Percentiles rank a stretch among this genome's conserved stretches.
These are phyloP conservation scores for Talaromyces marneffei DNA, from an alignment of 2,329 filamentous ascomycete genomes.

Conservation along the genomic window DNA sequence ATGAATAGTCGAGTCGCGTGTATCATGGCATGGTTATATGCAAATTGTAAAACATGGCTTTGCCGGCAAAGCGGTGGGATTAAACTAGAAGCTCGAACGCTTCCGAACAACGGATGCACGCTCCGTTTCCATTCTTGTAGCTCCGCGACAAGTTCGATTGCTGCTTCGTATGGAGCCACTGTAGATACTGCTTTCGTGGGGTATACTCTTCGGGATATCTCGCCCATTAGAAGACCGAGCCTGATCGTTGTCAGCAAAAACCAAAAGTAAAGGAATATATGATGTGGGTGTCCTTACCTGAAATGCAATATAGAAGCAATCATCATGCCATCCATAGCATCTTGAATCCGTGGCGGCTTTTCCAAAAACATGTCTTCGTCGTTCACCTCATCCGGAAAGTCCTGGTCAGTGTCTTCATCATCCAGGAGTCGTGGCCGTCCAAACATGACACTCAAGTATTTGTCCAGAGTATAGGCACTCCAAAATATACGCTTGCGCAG, in stretches of 20 bases:
- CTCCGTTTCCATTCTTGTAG: conserved; percentile 34
- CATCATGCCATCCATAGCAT: conserved; percentile 36
- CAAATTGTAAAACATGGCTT: conserved; percentile 35
- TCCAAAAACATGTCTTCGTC: conserved; percentile 52
- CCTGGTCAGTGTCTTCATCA: conserved; percentile 59
- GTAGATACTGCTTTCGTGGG: conserved; percentile 29
- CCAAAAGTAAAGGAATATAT: not conserved
- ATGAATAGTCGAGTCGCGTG: conserved; percentile 35
- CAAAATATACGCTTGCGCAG: conserved; percentile 57
- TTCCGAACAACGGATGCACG: conserved; percentile 32
- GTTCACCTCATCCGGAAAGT: conserved; percentile 51
- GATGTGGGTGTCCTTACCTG: conserved; percentile 20
- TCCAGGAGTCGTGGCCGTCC: conserved; percentile 57
- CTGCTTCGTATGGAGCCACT: conserved; percentile 29
- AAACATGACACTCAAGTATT: conserved; percentile 58
- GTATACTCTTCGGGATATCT: conserved; percentile 44
- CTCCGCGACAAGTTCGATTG: conserved; percentile 29
- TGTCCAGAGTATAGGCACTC: conserved; percentile 58
- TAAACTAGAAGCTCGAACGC: conserved; percentile 31
- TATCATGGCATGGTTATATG: conserved; percentile 36
- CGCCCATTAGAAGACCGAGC: conserved; percentile 47
- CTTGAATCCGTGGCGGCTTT: conserved; percentile 30
- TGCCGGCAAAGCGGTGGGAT: conserved; percentile 35
- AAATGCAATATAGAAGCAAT: conserved; percentile 36
- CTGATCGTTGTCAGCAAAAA: conserved; percentile 18